phyloP scores from a whole-genome alignment of 768 basidiomycete genomes.

The Boletus subparvulus region DNA sequence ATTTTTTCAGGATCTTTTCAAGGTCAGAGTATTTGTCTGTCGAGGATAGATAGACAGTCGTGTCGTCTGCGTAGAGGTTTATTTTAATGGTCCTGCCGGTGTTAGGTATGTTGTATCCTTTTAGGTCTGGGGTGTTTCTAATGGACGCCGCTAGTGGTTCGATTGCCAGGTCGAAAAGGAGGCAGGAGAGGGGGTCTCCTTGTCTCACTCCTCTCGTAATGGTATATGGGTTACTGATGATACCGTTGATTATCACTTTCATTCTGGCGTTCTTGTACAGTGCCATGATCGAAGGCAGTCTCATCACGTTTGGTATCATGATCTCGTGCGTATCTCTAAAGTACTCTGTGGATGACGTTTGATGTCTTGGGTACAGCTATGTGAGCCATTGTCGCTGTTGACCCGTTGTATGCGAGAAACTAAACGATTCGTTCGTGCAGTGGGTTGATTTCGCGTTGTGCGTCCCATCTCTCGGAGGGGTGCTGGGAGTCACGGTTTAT shows the following conservation, averaged over 20 bases:
- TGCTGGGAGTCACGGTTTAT: not conserved
- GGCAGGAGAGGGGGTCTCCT: slow-evolving; percentile 15
- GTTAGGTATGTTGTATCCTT: too few relatives aligned
- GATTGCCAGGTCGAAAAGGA: not conserved
- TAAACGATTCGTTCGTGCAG: slow-evolving; percentile 27
- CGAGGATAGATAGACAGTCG: slow-evolving; percentile 11
- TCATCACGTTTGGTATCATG: slow-evolving; percentile 65
- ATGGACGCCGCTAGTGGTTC: not conserved
- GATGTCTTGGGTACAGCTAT: slow-evolving; percentile 14
- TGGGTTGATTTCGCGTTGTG: slow-evolving; percentile 68
- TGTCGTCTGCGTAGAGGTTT: slow-evolving; percentile 31
- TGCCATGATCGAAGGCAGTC: slow-evolving; percentile 57
- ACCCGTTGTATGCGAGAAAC: not conserved
- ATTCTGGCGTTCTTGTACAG: not conserved
- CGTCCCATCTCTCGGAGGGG: slow-evolving; percentile 9
- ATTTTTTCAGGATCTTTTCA: slow-evolving; percentile 29
- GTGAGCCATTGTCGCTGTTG: slow-evolving; percentile 11
- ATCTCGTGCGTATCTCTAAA: slow-evolving; percentile 45
- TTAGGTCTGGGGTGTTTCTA: not conserved
- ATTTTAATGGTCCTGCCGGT: not conserved
- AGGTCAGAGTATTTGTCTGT: slow-evolving; percentile 8
- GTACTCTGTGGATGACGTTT: not conserved
- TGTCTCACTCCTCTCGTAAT: slow-evolving; percentile 34
- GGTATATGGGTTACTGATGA: not conserved
- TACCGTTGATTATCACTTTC: not conserved